phyloP scores from a whole-genome alignment of 192 early-diverging fungal species.

The Coemansia sp. region DNA sequence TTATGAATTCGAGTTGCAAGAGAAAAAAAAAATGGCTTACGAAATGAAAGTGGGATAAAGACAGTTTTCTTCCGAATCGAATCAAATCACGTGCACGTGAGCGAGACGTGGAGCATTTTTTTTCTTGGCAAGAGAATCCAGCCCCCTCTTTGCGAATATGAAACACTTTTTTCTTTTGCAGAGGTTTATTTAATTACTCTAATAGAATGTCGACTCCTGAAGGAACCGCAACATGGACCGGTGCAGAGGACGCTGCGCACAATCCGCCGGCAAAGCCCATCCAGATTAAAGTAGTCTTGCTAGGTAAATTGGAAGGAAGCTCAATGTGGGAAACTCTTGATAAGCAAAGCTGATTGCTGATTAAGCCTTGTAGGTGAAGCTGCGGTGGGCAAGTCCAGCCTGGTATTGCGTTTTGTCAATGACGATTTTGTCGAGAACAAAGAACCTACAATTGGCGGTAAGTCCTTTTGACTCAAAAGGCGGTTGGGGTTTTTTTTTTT shows the following conservation, averaged over 20 bases:
- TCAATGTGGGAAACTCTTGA: background rate
- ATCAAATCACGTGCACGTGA: conserved; percentile 4
- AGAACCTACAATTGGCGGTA: conserved; percentile 94
- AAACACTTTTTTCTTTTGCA: conserved; percentile 1
- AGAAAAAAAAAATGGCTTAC: conserved; percentile 1
- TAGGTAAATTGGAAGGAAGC: conserved; percentile 34
- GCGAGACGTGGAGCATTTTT: background rate
- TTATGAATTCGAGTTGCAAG: background rate
- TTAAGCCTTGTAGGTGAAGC: conserved; percentile 64
- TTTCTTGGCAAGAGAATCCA: conserved; percentile 4
- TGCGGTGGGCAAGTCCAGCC: conserved; percentile 97
- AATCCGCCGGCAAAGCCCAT: conserved; percentile 68
- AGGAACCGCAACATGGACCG: conserved; percentile 21
- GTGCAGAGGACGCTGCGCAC: conserved; percentile 10
- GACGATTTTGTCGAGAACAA: conserved; percentile 94
- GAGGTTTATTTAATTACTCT: conserved; percentile 2
- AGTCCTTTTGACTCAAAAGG: too few species aligned
- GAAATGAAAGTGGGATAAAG: conserved; percentile 1
- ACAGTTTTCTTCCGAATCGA: background rate
- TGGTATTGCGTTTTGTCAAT: conserved; percentile 93
- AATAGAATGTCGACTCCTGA: conserved; percentile 41
- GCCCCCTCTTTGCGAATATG: background rate
- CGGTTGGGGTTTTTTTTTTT: too few species aligned
- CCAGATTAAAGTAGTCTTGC: conserved; percentile 95
- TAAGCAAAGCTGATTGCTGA: conserved; percentile 10